phyloP scores from a whole-genome alignment of 495 filamentous ascomycete genomes.

The Cercophora scortea region DNA sequence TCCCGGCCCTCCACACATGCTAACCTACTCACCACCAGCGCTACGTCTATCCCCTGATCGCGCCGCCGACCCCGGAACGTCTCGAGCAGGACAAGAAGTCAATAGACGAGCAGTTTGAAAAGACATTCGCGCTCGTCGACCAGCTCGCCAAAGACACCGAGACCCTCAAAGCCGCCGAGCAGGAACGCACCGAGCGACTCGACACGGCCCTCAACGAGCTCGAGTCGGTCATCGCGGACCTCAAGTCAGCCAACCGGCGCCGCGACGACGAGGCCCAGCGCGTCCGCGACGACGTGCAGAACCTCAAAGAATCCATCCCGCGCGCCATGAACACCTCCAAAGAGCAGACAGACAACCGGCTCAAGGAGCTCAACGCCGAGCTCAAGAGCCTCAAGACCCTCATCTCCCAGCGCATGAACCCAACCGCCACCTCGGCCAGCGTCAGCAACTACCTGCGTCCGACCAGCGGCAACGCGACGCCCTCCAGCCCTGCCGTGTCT shows the following conservation, averaged over 20 bases:
- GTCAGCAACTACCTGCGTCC: slow-evolving; percentile 29
- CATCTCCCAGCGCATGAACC: slow-evolving; percentile 69
- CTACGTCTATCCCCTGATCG: slow-evolving; percentile 83
- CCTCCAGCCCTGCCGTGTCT: slow-evolving; percentile 18
- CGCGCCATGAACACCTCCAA: slow-evolving; percentile 82
- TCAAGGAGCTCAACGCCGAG: slow-evolving; percentile 81
- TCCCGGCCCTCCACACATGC: background rate
- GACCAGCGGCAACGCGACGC: slow-evolving; percentile 24
- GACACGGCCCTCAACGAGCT: slow-evolving; percentile 78
- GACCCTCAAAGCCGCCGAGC: slow-evolving; percentile 75
- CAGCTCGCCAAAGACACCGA: slow-evolving; percentile 87
- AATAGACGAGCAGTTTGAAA: slow-evolving; percentile 86
- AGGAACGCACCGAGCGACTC: slow-evolving; percentile 73
- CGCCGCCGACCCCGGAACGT: slow-evolving; percentile 87
- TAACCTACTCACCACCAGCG: slow-evolving; percentile 49
- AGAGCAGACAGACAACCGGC: slow-evolving; percentile 66
- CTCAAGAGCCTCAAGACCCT: slow-evolving; percentile 88
- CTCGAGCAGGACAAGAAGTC: slow-evolving; percentile 85
- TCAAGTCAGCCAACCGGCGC: slow-evolving; percentile 68
- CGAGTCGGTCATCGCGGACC: slow-evolving; percentile 68
- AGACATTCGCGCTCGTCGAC: slow-evolving; percentile 84
- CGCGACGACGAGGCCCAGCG: slow-evolving; percentile 80
- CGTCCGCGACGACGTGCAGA: slow-evolving; percentile 78
- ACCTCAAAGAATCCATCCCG: slow-evolving; percentile 75
- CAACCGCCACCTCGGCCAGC: slow-evolving; percentile 28